Percentiles rank a stretch among this genome's conserved stretches.
Evolutionary conservation across 805 yeast species (phyloP).

Genomic region (Ogataea philodendri): DNA sequence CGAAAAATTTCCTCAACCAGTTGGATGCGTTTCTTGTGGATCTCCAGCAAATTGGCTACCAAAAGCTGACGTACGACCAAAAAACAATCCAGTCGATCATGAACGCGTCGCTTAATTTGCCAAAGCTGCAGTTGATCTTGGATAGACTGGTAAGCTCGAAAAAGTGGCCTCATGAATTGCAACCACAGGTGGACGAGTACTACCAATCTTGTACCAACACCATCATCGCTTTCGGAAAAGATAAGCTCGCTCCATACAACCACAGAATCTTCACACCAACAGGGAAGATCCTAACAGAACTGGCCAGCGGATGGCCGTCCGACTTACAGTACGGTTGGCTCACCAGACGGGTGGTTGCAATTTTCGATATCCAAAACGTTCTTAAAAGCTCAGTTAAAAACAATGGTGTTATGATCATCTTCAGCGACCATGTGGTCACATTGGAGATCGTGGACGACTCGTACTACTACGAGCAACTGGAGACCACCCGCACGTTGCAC

Average conservation of each 20-base stretch:
- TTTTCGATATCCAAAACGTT: constrained; percentile 43
- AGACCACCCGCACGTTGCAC: constrained; percentile 28
- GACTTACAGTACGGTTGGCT: constrained; percentile 89
- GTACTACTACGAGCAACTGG: constrained; percentile 31
- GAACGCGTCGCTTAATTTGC: constrained; percentile 66
- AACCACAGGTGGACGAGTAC: constrained; percentile 37
- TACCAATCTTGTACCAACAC: constrained; percentile 58
- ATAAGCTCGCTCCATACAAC: constrained; percentile 47
- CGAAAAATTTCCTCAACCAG: constrained; percentile 56
- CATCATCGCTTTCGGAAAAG: constrained; percentile 78
- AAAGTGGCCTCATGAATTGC: constrained; percentile 39
- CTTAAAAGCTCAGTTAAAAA: constrained; percentile 30
- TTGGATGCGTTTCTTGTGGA: constrained; percentile 42
- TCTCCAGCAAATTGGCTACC: constrained; percentile 31
- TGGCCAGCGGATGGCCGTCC: constrained; percentile 84
- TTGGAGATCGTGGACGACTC: constrained; percentile 50
- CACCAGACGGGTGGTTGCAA: constrained; percentile 78
- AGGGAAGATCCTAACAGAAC: constrained; percentile 80
- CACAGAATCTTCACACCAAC: constrained; percentile 84
- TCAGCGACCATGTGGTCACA: constrained; percentile 76
- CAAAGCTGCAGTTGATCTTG: constrained; percentile 66
- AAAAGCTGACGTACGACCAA: constrained; percentile 39
- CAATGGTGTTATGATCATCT: constrained; percentile 64
- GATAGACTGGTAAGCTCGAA: constrained; percentile 55
- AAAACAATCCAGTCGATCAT: constrained; percentile 60